Percentiles rank a stretch among this genome's conserved stretches.
Conservation (phyloP, 106 monocot species). For the Chionographis japonica region DNA sequence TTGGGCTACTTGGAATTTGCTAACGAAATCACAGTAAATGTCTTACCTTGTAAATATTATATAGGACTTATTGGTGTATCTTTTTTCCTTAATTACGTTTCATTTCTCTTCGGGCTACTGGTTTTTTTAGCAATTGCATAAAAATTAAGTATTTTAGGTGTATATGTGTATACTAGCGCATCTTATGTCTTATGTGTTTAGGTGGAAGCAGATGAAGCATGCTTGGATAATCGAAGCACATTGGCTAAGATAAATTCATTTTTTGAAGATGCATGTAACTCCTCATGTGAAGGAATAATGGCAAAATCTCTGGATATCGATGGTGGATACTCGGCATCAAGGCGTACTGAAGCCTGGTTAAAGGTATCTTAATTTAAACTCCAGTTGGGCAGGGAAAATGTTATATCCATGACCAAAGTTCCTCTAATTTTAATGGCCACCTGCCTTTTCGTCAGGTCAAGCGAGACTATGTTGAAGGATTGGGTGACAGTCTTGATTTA, state of each 20-base stretch:
- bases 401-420: neutral
- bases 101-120: neutral
- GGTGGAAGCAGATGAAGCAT: conserved; percentile 86
- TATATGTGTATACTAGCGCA: neutral
- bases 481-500: conserved; percentile 88
- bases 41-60: neutral
- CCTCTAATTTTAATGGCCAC: neutral
- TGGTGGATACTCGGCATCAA: conserved; percentile 91
- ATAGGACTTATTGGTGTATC: neutral
- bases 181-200: conserved; percentile 14
- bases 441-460: conserved; percentile 50
- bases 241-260: conserved; percentile 62
- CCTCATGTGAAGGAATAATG: conserved; percentile 97
- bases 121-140: neutral
- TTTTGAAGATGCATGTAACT: conserved; percentile 72
- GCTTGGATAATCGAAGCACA: conserved; percentile 36
- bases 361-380: conserved; percentile 42
- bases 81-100: neutral
- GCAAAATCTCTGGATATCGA: conserved; percentile 73
- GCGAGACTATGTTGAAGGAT: conserved; percentile 87
- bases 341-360: conserved; percentile 83
- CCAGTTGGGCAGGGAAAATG: neutral
- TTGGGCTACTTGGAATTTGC: conserved; percentile 72
- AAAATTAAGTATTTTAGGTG: neutral
- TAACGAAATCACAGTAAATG: conserved; percentile 67